Evolutionary conservation across 169 alveolate species (phyloP).

Genomic region (Eimeria falciformis): DNA sequence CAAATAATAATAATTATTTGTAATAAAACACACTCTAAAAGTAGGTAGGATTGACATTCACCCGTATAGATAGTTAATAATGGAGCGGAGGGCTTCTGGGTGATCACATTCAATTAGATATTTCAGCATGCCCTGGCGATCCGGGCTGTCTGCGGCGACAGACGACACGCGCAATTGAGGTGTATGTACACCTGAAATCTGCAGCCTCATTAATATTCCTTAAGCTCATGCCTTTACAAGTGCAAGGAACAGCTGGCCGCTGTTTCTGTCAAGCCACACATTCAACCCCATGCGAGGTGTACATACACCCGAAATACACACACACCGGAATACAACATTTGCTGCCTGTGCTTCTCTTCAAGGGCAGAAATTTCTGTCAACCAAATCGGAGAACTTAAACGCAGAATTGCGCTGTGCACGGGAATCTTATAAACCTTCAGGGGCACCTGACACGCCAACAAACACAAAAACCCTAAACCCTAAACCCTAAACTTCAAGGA

Average conservation of each 20-base stretch:
- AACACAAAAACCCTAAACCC: too few species aligned
- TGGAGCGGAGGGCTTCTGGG: constrained; percentile 62
- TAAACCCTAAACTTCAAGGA: too few species aligned
- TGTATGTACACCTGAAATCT: constrained; percentile 2
- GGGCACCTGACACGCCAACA: constrained; percentile 1
- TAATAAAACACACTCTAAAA: too few species aligned
- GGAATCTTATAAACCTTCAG: constrained; percentile 51
- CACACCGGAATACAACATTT: background rate
- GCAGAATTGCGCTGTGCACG: constrained; percentile 68
- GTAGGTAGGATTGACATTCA: too few species aligned
- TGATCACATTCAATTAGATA: background rate
- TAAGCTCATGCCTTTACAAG: background rate
- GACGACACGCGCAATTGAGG: too few species aligned
- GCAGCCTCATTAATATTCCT: background rate
- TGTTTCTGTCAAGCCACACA: too few species aligned
- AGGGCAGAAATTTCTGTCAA: constrained; percentile 40
- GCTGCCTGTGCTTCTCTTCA: background rate
- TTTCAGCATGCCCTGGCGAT: constrained; percentile 7
- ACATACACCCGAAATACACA: too few species aligned
- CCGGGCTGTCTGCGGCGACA: background rate
- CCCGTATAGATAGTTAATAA: constrained; percentile 66
- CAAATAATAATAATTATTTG: too few species aligned
- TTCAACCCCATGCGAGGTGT: too few species aligned
- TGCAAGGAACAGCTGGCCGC: background rate
- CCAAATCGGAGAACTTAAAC: constrained; percentile 62